phyloP scores from a whole-genome alignment of 345 rosid genomes.

The Turritis glabra region DNA sequence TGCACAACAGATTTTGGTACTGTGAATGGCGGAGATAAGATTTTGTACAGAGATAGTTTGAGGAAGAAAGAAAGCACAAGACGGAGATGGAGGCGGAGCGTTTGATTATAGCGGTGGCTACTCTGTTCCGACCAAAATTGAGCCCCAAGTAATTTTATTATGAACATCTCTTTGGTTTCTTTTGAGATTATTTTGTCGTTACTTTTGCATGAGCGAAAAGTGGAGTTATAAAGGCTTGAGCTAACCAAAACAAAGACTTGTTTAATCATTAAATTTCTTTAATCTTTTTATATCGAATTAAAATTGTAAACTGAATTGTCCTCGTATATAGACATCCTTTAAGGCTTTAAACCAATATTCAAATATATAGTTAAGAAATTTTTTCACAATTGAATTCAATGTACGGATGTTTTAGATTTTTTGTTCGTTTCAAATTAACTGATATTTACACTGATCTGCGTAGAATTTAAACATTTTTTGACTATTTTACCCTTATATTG shows the following conservation, averaged over 20 bases:
- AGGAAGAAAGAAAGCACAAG: slow-evolving; percentile 42
- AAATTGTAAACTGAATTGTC: not conserved
- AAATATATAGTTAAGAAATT: no score
- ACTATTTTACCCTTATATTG: no score
- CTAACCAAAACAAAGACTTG: not conserved
- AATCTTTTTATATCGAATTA: not conserved
- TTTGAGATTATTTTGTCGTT: not conserved
- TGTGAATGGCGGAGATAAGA: slow-evolving; percentile 43
- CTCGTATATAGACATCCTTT: not conserved
- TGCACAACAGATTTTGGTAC: slow-evolving; percentile 70
- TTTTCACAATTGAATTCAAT: no score
- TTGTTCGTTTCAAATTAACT: no score
- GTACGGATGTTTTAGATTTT: no score
- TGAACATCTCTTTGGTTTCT: not conserved
- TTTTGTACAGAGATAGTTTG: slow-evolving; percentile 50
- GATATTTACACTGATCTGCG: no score
- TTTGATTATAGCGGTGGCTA: slow-evolving; percentile 81
- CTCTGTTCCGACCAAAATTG: slow-evolving; percentile 56
- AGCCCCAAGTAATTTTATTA: slow-evolving; percentile 60
- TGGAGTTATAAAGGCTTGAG: not conserved
- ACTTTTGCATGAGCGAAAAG: not conserved
- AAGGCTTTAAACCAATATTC: no score
- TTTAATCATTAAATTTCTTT: no score
- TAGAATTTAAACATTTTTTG: no score
- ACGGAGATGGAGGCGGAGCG: slow-evolving; percentile 37